Evolutionary conservation across 2,329 filamentous ascomycete genomes (phyloP).

Genomic region (Hymenoscyphus scutula): DNA sequence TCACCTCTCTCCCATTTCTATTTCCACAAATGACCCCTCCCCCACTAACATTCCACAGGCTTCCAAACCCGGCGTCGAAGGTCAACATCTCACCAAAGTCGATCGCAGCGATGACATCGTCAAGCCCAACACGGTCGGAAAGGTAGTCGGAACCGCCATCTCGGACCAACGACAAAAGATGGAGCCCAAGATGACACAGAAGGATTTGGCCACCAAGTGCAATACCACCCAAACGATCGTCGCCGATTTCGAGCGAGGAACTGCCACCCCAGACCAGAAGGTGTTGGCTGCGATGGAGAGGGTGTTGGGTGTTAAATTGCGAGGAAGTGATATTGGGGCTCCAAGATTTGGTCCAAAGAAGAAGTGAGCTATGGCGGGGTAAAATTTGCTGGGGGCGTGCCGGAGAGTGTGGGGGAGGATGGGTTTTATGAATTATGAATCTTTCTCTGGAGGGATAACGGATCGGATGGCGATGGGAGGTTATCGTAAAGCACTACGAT

Average conservation of each 20-base stretch:
- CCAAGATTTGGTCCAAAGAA: slow-evolving; percentile 66
- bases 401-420: neutral
- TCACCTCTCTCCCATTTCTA: slow-evolving; percentile 5
- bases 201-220: slow-evolving; percentile 79
- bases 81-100: slow-evolving; percentile 95
- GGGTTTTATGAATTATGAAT: slow-evolving; percentile 10
- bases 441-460: neutral
- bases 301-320: slow-evolving; percentile 82
- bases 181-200: slow-evolving; percentile 95
- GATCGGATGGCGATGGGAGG: neutral
- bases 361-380: slow-evolving; percentile 17
- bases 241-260: slow-evolving; percentile 81
- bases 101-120: slow-evolving; percentile 97
- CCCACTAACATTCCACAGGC: slow-evolving; percentile 38
- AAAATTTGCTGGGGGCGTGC: slow-evolving; percentile 9
- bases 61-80: slow-evolving; percentile 62
- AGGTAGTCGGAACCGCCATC: slow-evolving; percentile 79
- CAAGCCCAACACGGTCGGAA: slow-evolving; percentile 89
- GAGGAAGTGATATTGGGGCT: slow-evolving; percentile 80
- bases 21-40: neutral
- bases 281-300: slow-evolving; percentile 75
- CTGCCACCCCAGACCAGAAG: slow-evolving; percentile 79
- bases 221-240: slow-evolving; percentile 81
- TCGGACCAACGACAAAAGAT: slow-evolving; percentile 73
- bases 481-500: neutral